Evolutionary conservation across 2,329 filamentous ascomycete species (phyloP), one percentile per base, ranked within the genome.

Genomic region (Helotiales sp.): DNA sequence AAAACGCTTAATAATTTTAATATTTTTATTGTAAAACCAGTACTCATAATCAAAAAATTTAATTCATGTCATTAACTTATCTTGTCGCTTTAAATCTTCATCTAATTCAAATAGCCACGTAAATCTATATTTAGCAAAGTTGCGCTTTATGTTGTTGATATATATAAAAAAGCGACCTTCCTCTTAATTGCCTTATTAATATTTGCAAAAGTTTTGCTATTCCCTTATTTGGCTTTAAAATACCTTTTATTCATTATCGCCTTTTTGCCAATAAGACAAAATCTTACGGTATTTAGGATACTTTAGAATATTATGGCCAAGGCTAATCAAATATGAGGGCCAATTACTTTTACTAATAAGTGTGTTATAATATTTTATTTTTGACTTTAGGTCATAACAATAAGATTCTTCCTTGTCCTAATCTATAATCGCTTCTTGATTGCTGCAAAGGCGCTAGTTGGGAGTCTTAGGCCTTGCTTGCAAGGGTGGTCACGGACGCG

Each of bases 31-130:
- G 54, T 68, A 63, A n/a, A 28, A 8, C 60, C 8, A 22, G 63
- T 75, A 73, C 63, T 77, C 71, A 62, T 67, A 80, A 60, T 68
- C 71, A 28, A 80, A 73, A 68, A 78, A 81, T 69, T 82, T 80
- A 61, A 81, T 78, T 79, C 79, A 81, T 8, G 76, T 79, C 49
- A 78, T 75, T 34, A 80, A 60, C 45, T 74, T 68, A 59, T 79
- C 75, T 67, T 82, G 72, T 66, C 52, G 66, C 20, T 63, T 59
- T 2, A 69, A 70, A 60, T 78, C 74, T 49, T 76, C 40, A 61
- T 76, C 60, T 15, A 80, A 71, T 49, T 77, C 47, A 58, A 79
- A 78, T 17, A 69, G 50, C 49, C 67, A 72, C 0, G 65, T 71
- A 32, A 80, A 77, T 54, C 64, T 71, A 63, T 80, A 75, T 6